phyloP scores from a whole-genome alignment of 148 eudicot species.

The Rhododendron vialii region DNA sequence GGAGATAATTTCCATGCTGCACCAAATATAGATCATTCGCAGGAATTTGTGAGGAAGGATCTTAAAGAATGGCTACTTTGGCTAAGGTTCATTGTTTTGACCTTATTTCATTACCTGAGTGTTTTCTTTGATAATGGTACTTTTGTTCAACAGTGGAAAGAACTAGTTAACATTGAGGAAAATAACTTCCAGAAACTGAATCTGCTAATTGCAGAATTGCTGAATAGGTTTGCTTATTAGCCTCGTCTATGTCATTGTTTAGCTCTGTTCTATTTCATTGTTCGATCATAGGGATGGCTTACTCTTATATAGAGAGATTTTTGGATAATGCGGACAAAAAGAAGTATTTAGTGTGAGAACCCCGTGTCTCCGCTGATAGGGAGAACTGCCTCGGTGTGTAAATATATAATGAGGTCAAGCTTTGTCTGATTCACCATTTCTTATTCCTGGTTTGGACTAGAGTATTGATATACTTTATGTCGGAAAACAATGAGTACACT shows the following conservation, averaged over 20 bases:
- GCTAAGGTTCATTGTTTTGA: constrained; percentile 62
- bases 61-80: constrained; percentile 83
- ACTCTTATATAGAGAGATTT: not conserved
- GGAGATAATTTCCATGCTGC: constrained; percentile 99
- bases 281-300: not conserved
- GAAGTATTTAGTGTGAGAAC: not conserved
- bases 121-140: not conserved
- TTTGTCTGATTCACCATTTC: not conserved
- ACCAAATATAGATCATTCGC: constrained; percentile 99
- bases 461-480: not conserved
- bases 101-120: constrained; percentile 7
- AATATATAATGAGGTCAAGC: not conserved
- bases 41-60: constrained; percentile 94
- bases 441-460: not conserved
- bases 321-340: not conserved
- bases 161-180: not conserved
- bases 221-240: not conserved
- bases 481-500: not conserved
- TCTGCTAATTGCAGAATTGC: not conserved
- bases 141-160: not conserved
- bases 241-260: not conserved
- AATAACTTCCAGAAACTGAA: not conserved
- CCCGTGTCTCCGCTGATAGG: not conserved
- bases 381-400: constrained; percentile 2
- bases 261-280: not conserved